A percentile compares a stretch with the other conserved stretches of the same genome.
Evolutionary conservation across 768 basidiomycete genomes (phyloP).

Genomic region (Cubamyces sp.): DNA sequence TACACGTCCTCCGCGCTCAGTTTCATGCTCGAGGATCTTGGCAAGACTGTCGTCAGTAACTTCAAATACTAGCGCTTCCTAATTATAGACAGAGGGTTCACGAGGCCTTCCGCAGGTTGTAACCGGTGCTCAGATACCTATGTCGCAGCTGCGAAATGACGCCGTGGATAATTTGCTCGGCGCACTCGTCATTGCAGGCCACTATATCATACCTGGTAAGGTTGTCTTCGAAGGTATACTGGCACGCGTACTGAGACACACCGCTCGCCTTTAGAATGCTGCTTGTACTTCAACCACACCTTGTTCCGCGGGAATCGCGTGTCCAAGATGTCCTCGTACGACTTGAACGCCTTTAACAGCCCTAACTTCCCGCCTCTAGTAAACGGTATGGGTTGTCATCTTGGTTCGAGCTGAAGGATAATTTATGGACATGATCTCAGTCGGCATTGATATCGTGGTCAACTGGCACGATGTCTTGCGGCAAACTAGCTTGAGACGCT

Average conservation of each 20-base stretch:
- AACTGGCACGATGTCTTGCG: constrained; percentile 89
- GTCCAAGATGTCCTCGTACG: constrained; percentile 80
- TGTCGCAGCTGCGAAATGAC: constrained; percentile 91
- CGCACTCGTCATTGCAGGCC: constrained; percentile 85
- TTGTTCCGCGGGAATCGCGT: constrained; percentile 87
- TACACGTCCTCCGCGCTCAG: constrained; percentile 88
- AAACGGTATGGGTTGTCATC: constrained; percentile 54
- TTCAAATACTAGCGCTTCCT: too few species aligned
- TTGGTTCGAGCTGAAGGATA: not conserved
- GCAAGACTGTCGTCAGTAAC: constrained; percentile 78
- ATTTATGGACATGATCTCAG: constrained; percentile 40
- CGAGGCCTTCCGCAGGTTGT: constrained; percentile 57
- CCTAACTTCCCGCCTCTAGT: constrained; percentile 85
- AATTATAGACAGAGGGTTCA: not conserved
- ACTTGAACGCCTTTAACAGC: constrained; percentile 82
- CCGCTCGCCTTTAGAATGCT: constrained; percentile 59
- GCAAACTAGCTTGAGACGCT: constrained; percentile 77
- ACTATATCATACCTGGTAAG: constrained; percentile 88
- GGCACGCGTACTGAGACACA: not conserved
- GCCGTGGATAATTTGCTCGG: constrained; percentile 93
- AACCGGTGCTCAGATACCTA: constrained; percentile 92
- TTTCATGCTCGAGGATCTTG: constrained; percentile 90
- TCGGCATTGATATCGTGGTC: constrained; percentile 88
- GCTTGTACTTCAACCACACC: constrained; percentile 88
- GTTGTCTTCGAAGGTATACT: not conserved